Evolutionary conservation across 2,329 filamentous ascomycete species (phyloP), one percentile per base, ranked within the genome.

Genomic region (Chalaropsis thielavioides): DNA sequence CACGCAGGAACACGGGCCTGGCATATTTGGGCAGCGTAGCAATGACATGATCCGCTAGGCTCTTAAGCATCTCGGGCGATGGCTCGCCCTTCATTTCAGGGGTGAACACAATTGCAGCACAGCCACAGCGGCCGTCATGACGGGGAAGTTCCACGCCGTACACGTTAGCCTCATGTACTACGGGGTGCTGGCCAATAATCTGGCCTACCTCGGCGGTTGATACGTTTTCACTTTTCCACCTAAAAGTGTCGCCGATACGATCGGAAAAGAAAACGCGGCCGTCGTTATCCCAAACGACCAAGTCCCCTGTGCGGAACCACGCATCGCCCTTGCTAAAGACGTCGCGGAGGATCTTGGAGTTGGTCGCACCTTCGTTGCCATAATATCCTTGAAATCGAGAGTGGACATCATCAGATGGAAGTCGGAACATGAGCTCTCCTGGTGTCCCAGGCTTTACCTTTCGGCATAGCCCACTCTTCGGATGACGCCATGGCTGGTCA

Each of bases 251-350:
- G 64, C 87, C 87, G 68, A 90, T 86, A 60, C 87, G 85, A 74
- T 96, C 91, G 65, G 85, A 83, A 76, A 96, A 96, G 77, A 81
- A 94, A 72, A 85, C 82, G 2, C 85, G 79, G 4, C 90, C 89
- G 66, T 94, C 85, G 0, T 68, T 66, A 68, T 91, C 87, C 76
- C 81, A 82, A n/a, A 85, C 80, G 40, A 94, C 76, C 19, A 94
- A 80, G 71, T 96, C 91, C n/a, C 91, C 91, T 0, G 89, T 87
- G 27, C 90, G 84, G 78, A 91, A 95, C 79, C 84, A 95, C 0
- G 84, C 86, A 71, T 96, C 91, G 15, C 88, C 90, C 71, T 86
- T 86, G 66, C 75, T 77, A 68, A 94, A 83, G 1, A 94, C 88
- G 69, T 87, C 78, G 3, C 86, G 82, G 67, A 94, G 73, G 59